These are phyloP conservation scores for Cenchrus fungigraminus DNA, from an alignment of 176 grass and related monocot species.

Conservation along the genomic window DNA sequence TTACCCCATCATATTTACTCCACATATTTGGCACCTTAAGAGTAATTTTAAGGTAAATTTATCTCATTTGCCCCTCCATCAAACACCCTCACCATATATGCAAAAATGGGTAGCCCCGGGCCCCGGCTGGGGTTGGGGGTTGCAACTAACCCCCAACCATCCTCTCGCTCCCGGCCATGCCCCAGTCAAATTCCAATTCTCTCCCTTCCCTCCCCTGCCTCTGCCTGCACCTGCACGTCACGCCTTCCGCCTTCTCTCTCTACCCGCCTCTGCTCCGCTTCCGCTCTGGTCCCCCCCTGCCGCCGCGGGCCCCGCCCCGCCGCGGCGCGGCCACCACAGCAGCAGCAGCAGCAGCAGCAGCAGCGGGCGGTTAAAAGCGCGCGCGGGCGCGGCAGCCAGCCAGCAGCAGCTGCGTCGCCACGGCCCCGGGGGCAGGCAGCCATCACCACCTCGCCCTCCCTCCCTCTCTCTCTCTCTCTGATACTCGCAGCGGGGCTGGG, in stretches of 20 bases:
- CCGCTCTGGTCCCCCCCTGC: not conserved
- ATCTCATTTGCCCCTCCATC: too few species aligned
- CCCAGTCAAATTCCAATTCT: conserved; percentile 36
- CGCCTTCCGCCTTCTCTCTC: conserved; percentile 33
- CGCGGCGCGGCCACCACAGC: not conserved
- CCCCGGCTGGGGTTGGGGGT: too few species aligned
- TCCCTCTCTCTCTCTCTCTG: not conserved
- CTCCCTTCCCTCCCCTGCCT: not conserved
- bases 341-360: not conserved
- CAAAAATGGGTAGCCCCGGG: too few species aligned
- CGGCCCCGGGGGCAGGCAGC: not conserved
- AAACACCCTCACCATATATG: too few species aligned
- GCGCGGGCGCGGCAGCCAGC: conserved; percentile 16
- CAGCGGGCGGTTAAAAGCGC: conserved; percentile 30
- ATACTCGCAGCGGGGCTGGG: not conserved
- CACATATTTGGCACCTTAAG: too few species aligned
- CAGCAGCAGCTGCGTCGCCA: conserved; percentile 6
- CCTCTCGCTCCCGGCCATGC: not conserved
- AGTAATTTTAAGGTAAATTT: too few species aligned
- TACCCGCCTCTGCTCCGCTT: not conserved
- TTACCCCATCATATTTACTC: too few species aligned
- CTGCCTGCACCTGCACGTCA: not conserved
- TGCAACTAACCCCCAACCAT: conserved; percentile 41
- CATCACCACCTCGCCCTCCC: not conserved
- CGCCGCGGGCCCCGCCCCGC: too few species aligned